Percentiles rank a stretch among this genome's conserved stretches.
These are phyloP conservation scores for Prosopis cineraria DNA, from an alignment of 306 rosid species.

Conservation along the genomic window DNA sequence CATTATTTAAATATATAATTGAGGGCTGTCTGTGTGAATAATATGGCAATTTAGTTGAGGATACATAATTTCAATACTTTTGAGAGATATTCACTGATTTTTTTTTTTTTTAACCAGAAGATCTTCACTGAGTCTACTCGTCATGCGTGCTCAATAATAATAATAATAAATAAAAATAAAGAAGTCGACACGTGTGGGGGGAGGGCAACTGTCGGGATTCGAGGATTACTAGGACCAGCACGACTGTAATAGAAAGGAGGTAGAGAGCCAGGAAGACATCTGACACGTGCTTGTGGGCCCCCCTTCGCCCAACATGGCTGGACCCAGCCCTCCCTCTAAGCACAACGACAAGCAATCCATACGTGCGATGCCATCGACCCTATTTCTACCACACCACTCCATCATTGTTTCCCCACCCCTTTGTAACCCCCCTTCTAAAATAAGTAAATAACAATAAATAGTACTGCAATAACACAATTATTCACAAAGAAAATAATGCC, in stretches of 20 bases:
- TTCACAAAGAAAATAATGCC: not conserved
- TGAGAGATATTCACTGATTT: too few relatives aligned
- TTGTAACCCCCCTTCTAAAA: too few relatives aligned
- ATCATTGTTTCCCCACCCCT: not conserved
- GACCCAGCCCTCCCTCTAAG: not conserved
- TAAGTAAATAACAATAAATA: not conserved
- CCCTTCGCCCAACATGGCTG: not conserved
- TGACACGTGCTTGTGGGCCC: not conserved
- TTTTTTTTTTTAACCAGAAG: too few relatives aligned
- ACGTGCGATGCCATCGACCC: not conserved
- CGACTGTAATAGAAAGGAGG: constrained; percentile 33
- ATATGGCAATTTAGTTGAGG: too few relatives aligned
- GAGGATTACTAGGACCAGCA: constrained; percentile 66
- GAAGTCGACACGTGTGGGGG: constrained; percentile 19
- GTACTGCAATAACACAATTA: not conserved
- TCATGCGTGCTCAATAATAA: too few relatives aligned
- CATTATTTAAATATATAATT: too few relatives aligned
- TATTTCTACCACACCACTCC: not conserved
- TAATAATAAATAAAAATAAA: not conserved
- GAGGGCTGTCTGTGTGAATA: too few relatives aligned
- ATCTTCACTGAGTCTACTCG: too few relatives aligned
- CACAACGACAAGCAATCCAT: not conserved
- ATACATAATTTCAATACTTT: too few relatives aligned
- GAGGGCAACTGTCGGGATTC: constrained; percentile 49
- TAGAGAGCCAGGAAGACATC: constrained; percentile 9